Percentiles rank a stretch among this genome's conserved stretches.
Conservation (phyloP, 2,329 filamentous ascomycete genomes). For the Botrytis elliptica region DNA sequence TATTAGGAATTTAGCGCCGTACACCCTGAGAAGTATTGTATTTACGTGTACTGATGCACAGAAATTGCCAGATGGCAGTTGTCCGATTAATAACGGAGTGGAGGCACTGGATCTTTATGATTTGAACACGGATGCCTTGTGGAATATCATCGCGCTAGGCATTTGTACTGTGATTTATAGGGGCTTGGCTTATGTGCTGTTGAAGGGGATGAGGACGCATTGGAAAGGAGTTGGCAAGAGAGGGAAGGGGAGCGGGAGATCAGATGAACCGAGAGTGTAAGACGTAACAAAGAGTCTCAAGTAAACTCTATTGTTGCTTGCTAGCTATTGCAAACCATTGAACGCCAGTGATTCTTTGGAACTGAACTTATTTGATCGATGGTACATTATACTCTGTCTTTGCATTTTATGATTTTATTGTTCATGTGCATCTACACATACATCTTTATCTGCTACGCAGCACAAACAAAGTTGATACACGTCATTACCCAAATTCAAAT, state of each 20-base stretch:
- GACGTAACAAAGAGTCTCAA: neutral
- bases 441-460: neutral
- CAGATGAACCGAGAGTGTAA: neutral
- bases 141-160: conserved; percentile 62
- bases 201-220: conserved; percentile 54
- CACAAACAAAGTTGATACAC: neutral
- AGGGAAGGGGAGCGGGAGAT: neutral
- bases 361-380: neutral
- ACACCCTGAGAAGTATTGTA: conserved; percentile 56
- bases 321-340: neutral
- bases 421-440: neutral
- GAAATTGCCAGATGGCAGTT: conserved; percentile 57
- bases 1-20: conserved; percentile 64
- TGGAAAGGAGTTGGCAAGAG: conserved; percentile 42
- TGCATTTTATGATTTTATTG: neutral
- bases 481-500: neutral
- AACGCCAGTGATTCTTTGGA: neutral
- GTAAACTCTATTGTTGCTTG: neutral
- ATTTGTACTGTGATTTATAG: conserved; percentile 65
- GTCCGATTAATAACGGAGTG: conserved; percentile 63
- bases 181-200: conserved; percentile 57
- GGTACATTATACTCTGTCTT: neutral
- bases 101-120: conserved; percentile 68
- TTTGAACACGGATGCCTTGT: conserved; percentile 58
- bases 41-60: conserved; percentile 66